A percentile compares a stretch with the other conserved stretches of the same genome.
These are phyloP conservation scores for Polygonum maritimum DNA, from an alignment of 148 eudicot genomes.

Conservation along the genomic window DNA sequence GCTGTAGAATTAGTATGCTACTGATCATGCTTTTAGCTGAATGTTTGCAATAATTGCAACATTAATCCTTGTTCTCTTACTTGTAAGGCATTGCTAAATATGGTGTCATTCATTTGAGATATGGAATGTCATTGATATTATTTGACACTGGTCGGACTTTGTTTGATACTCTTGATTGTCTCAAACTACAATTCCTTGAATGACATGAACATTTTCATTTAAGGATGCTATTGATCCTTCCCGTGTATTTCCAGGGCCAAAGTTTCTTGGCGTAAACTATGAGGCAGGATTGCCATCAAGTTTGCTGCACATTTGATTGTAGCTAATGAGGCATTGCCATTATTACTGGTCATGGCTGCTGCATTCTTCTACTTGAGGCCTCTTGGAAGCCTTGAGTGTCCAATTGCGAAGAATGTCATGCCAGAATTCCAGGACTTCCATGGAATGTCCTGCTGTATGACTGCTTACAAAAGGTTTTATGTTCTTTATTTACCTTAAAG, in stretches of 20 bases:
- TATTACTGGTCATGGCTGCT: conserved; percentile 16
- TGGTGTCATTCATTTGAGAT: conserved; percentile 5
- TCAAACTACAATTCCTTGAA: neutral
- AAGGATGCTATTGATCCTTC: conserved; percentile 52
- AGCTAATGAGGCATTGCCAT: conserved; percentile 23
- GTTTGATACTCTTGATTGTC: neutral
- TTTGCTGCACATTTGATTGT: conserved; percentile 21
- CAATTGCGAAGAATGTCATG: conserved; percentile 35
- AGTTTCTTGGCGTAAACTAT: conserved; percentile 32
- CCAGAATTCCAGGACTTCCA: conserved; percentile 29
- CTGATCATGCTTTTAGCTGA: neutral
- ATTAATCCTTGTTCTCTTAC: neutral
- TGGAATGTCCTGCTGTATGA: conserved; percentile 20
- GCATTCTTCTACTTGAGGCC: conserved; percentile 33
- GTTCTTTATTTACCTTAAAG: conserved; percentile 22
- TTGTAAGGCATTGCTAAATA: neutral
- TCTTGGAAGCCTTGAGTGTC: conserved; percentile 32
- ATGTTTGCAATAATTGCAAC: neutral
- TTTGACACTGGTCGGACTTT: neutral
- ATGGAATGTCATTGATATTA: neutral
- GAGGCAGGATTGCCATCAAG: conserved; percentile 29
- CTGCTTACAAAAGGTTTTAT: conserved; percentile 28
- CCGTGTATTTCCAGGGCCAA: conserved; percentile 68
- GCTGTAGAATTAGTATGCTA: neutral
- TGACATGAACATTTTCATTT: conserved; percentile 20